phyloP scores from a whole-genome alignment of 345 rosid species.

The Brassica carinata region DNA sequence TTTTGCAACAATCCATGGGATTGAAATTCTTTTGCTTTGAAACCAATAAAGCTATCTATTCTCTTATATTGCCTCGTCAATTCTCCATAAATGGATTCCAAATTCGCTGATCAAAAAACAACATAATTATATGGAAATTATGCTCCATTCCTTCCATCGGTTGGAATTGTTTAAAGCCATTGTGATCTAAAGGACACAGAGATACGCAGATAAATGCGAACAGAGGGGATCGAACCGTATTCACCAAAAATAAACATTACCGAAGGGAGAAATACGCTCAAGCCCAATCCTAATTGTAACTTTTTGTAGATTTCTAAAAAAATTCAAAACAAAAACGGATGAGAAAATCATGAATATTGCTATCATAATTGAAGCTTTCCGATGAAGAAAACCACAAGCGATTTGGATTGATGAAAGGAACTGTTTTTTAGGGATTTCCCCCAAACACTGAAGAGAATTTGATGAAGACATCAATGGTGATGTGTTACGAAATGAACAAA shows the following conservation, averaged over 20 bases:
- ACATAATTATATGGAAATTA: not conserved
- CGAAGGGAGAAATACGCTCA: not conserved
- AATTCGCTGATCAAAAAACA: no score
- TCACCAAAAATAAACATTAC: not conserved
- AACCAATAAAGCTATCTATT: not conserved
- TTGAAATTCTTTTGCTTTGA: not conserved
- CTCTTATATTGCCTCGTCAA: not conserved
- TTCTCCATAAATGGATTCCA: not conserved
- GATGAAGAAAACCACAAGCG: no score
- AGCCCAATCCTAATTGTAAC: not conserved
- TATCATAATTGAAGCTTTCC: no score
- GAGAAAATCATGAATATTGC: not conserved
- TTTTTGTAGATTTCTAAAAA: not conserved
- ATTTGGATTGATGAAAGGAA: no score
- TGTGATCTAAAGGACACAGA: not conserved
- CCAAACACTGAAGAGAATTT: no score
- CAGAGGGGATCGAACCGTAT: not conserved
- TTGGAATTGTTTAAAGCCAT: not conserved
- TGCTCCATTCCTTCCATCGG: not conserved
- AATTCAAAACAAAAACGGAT: not conserved
- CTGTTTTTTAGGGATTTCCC: no score
- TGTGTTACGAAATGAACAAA: not conserved
- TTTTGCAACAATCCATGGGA: not conserved
- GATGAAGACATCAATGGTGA: not conserved
- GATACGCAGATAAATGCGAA: not conserved